Evolutionary conservation across 768 basidiomycete genomes (phyloP), one percentile per base, ranked within the genome.

Genomic region (Mycena vulgaris): DNA sequence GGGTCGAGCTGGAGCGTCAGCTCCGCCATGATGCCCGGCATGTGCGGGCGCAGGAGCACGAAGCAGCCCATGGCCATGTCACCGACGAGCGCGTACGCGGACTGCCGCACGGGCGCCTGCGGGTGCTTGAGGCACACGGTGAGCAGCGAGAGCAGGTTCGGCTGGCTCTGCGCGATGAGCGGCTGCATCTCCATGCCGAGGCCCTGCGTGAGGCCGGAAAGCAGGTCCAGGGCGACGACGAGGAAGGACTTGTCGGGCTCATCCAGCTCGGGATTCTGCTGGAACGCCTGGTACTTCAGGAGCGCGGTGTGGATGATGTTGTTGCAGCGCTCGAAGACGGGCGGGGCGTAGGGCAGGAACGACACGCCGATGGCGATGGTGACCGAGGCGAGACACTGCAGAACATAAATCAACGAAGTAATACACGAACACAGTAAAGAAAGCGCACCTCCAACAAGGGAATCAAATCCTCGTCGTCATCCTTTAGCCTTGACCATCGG

Each of bases 31-130:
- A 99, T 93, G 31, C 90, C 89, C 1, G 95, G 88, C 84, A 98
- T 92, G 70, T 92, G 90, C 2, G 95, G 95, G 47, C 94, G 90
- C 74, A 99, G 86, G 25, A 98, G 82, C 11, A 85, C 80, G 84
- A 98, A 98, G 83, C 96, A 97, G 49, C 94, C 93, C 90, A 99
- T 98, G 3, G 98, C 97, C 81, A 98, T 89, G 80, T 99, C 98
- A 28, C 98, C 98, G 35, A 99, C 94, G 13, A 99, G 90, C n/a
- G 98, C 98, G 79, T 98, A 98, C 19, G 96, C 96, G 1, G 95
- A 97, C 81, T 99, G 98, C 63, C 97, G 88, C 10, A 99, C 96
- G 1, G 96, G 92, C 14, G 97, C 94, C 80, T 98, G 96, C 27
- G 96, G 96, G 81, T 99, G 96, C 83, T 96, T 96, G 55, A 99